Percentiles rank a stretch among this genome's conserved stretches.
phyloP scores from a whole-genome alignment of 495 filamentous ascomycete species.

The Polyplosphaeria fusca region DNA sequence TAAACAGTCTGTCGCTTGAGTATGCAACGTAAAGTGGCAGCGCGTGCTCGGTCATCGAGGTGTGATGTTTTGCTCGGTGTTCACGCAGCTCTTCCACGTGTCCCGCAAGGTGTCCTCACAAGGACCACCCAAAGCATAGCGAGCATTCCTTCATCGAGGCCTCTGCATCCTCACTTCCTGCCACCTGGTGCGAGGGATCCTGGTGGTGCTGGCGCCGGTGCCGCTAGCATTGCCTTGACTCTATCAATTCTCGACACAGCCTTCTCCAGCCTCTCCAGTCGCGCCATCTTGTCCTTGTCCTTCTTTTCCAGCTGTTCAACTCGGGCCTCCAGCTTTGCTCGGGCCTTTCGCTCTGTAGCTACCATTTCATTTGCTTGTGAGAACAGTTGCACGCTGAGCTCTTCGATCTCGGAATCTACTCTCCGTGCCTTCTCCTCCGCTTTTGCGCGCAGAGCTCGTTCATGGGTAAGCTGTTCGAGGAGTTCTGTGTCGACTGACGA shows the following conservation, averaged over 20 bases:
- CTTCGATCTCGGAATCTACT: constrained; percentile 79
- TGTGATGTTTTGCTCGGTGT: too few species aligned
- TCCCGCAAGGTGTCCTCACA: too few species aligned
- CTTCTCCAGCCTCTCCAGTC: constrained; percentile 60
- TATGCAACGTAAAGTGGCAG: too few species aligned
- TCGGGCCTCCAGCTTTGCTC: constrained; percentile 73
- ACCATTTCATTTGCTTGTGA: constrained; percentile 98
- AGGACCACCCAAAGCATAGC: too few species aligned
- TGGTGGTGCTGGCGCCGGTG: constrained; percentile 5
- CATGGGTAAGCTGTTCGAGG: constrained; percentile 65
- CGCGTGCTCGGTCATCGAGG: too few species aligned
- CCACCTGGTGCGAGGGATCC: background rate
- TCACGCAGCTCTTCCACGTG: too few species aligned
- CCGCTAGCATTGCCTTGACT: constrained; percentile 60
- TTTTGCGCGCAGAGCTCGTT: constrained; percentile 65
- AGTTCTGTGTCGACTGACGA: constrained; percentile 51
- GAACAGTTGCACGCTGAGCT: constrained; percentile 81
- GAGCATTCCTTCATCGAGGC: background rate
- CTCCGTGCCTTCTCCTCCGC: constrained; percentile 72
- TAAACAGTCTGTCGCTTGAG: too few species aligned
- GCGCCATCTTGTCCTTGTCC: constrained; percentile 72
- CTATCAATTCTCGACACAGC: constrained; percentile 56
- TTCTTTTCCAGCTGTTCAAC: constrained; percentile 63
- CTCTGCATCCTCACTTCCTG: background rate
- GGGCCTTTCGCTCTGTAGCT: constrained; percentile 75